Percentiles rank a stretch among this genome's conserved stretches.
Conservation (phyloP, 257 asterid genomes). For the Solanum acaule region DNA sequence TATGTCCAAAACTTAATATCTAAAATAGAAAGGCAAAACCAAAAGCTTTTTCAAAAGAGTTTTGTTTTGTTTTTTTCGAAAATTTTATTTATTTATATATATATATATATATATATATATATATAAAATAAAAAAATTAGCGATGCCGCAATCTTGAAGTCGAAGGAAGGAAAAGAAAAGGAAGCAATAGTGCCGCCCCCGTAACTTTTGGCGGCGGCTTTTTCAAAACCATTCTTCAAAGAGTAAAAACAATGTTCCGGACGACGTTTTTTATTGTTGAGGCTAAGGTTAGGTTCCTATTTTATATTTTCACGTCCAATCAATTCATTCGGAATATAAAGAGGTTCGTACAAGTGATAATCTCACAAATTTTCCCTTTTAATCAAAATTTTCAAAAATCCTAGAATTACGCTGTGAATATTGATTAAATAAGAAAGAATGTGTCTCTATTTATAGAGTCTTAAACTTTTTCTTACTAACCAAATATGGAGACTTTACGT, state of each 20-base stretch:
- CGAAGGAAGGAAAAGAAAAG: not conserved
- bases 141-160: not conserved
- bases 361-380: fast-evolving
- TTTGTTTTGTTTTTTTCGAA: not conserved
- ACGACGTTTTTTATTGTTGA: not conserved
- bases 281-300: not conserved
- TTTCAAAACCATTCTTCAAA: not conserved
- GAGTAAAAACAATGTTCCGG: not conserved
- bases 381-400: no score
- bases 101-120: no score
- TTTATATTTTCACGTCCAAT: no score
- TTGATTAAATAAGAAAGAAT: no score
- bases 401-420: no score
- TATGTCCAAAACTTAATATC: not conserved
- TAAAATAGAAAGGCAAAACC: not conserved
- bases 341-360: no score
- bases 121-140: no score
- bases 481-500: no score
- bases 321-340: no score
- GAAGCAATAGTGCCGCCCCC: not conserved
- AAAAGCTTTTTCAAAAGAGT: not conserved
- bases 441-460: no score
- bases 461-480: no score
- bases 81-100: no score
- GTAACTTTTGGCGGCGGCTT: not conserved